Evolutionary conservation across 73 alveolate genomes (phyloP), one percentile per base, ranked within the genome.

Genomic region (Paramecium biaurelia): DNA sequence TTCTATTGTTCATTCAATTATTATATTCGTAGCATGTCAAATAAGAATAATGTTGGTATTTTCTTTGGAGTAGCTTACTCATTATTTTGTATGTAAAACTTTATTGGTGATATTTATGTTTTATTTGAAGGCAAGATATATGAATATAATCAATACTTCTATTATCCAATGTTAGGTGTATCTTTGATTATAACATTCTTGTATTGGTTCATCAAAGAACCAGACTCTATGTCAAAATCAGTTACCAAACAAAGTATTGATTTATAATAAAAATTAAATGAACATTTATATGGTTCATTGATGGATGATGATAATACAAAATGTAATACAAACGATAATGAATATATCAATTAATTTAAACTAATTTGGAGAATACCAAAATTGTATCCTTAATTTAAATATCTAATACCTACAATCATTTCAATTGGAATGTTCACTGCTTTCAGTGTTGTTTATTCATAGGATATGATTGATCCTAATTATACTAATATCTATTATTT

Each of bases 1-100:
- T 74, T 12, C 12, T 74, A 74, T 74, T 74, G 87, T 6, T 2
- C 87, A 34, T 74, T 28, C 11, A 74, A 74, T 37, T 74, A 34
- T 20, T 74, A 74, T 37, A 35, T 74, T 8, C 37, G 59, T 4
- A 37, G 87, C 7, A 18, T 74, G 59, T 28, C 67, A 1, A 21
- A 28, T 23, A 37, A 74, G 26, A n/a, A 35, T 2, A 74, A 74
- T 74, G 45, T 37, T 3, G 87, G 87, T 4, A 41, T 74, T 1
- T 74, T 35, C n/a, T 74, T 74, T 37, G 87, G 87, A 18, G 34
- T 74, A 0, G 87, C 87, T 15, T 74, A 74, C n/a, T 74, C 87
- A 28, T 21, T 74, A 63, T 63, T 63, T 30, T 26, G 45, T 26
- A 63, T 63, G 84, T n/a, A 63, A 63, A 63, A 63, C 12, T 12